phyloP scores from a whole-genome alignment of 441 rosid genomes.

The Hura crepitans region DNA sequence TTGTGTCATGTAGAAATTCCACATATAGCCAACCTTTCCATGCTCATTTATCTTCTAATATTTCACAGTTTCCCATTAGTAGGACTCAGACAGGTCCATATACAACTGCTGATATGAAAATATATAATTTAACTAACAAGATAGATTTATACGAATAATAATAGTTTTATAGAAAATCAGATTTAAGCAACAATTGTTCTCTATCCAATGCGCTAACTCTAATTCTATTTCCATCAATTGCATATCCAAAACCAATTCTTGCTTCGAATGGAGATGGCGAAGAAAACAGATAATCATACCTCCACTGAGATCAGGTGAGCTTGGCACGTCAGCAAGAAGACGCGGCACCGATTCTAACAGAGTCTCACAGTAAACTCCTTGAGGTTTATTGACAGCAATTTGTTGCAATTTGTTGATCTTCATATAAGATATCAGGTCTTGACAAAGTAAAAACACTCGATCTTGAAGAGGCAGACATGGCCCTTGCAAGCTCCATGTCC shows the following conservation, averaged over 20 bases:
- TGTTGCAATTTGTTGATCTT: slow-evolving; percentile 78
- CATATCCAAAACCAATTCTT: background rate
- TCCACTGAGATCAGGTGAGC: slow-evolving; percentile 18
- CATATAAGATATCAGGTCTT: slow-evolving; percentile 45
- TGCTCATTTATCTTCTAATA: too few species aligned
- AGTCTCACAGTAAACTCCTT: slow-evolving; percentile 75
- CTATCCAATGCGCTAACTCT: too few species aligned
- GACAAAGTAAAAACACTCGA: slow-evolving; percentile 57
- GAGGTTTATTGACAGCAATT: slow-evolving; percentile 76
- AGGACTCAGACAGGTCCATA: too few species aligned
- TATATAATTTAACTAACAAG: background rate
- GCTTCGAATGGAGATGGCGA: background rate
- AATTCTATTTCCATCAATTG: background rate
- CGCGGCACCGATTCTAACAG: slow-evolving; percentile 52
- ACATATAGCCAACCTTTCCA: too few species aligned
- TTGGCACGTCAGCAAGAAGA: slow-evolving; percentile 31
- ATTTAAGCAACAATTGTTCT: too few species aligned
- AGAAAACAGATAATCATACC: slow-evolving; percentile 24
- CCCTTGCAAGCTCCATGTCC: slow-evolving; percentile 67
- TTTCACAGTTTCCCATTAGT: too few species aligned
- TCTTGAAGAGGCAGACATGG: slow-evolving; percentile 73
- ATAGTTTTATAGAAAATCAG: too few species aligned
- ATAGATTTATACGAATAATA: background rate
- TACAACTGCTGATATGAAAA: too few species aligned
- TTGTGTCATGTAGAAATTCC: background rate